These are phyloP conservation scores for Phellopilus nigrolimitatus DNA, from an alignment of 1,284 basidiomycete species.

Conservation along the genomic window DNA sequence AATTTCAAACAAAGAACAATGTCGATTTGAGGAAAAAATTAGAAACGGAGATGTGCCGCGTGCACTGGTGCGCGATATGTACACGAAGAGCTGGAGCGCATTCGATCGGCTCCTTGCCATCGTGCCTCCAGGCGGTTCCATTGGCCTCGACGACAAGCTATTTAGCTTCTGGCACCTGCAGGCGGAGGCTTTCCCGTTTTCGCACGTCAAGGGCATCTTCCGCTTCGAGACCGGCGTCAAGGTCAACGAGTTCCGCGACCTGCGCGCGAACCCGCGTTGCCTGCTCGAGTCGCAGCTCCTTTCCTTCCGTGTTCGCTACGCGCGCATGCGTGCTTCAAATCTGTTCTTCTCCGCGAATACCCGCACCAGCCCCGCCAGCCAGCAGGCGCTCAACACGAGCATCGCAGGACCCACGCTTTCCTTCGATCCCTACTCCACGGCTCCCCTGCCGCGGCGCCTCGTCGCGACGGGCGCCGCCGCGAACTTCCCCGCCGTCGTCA, in stretches of 20 bases:
- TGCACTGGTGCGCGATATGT: constrained; percentile 80
- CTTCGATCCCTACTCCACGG: constrained; percentile 27
- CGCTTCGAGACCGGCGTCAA: constrained; percentile 82
- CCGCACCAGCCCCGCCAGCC: background rate
- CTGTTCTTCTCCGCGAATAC: constrained; percentile 13
- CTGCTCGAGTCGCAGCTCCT: constrained; percentile 73
- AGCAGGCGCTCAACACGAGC: background rate
- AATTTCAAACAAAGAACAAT: too few species aligned
- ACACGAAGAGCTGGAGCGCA: constrained; percentile 85
- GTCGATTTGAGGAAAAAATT: constrained; percentile 11
- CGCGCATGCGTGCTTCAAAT: constrained; percentile 41
- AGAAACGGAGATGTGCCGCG: constrained; percentile 82
- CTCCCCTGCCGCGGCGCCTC: constrained; percentile 23
- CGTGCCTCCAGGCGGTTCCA: constrained; percentile 80
- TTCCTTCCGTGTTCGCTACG: constrained; percentile 74
- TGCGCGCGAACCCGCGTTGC: constrained; percentile 79
- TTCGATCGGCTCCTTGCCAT: constrained; percentile 81
- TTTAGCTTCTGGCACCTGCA: constrained; percentile 85
- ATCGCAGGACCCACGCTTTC: constrained; percentile 10
- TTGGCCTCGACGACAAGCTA: constrained; percentile 82
- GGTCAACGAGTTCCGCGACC: constrained; percentile 78
- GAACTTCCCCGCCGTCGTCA: constrained; percentile 77
- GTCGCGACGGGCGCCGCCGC: constrained; percentile 68
- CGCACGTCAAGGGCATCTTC: constrained; percentile 79
- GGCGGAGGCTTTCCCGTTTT: constrained; percentile 64